Base-by-base conservation (phyloP, 2,329 filamentous ascomycete genomes). In the Colletotrichum sp. region DNA sequence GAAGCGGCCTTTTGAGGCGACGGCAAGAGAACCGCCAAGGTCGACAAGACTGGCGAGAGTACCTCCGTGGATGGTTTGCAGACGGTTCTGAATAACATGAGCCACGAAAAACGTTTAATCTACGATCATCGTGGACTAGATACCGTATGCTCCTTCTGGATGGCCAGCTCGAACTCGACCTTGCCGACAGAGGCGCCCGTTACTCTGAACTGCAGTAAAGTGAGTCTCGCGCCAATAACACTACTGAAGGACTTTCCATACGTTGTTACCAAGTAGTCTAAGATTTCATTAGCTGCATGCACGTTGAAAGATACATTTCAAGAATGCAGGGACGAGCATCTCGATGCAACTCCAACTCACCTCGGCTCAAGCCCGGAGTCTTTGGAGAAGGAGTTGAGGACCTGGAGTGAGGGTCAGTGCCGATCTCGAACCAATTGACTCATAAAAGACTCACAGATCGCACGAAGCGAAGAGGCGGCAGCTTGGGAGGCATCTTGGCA, bases 331-430 rank as follows among this genome's bases (percentile, higher is more conserved):
- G 58, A 36, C 30, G 32, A 34, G n/a, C 52, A n/a, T 13, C 43
- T 21, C n/a, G 26, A n/a, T 36, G 65, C 32, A 52, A 57, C 21
- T 2, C 26, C 5, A 28, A 61, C 86, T 80, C 82, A 98, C 96
- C 94, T 94, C 83, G 95, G 95, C 84, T 98, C 96, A 24, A 99
- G 87, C 8, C 96, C 96, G 7, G 96, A 98, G 78, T 95, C 94
- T 79, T 91, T 91, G 87, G 94, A 92, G 84, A 98, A 98, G 3
- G 95, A 96, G 83, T 94, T 94, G 88, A 95, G 91, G 63, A 98
- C 95, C 95, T 97, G 74, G 21, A 21, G 52, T 16, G 36, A 74
- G 55, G 72, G 0, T 76, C 55, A 71, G 74, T 12, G 3, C 18
- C 9, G 3, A 4, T 34, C 15, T 43, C 38, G 3, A 5, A 34